A percentile compares a stretch with the other conserved stretches of the same genome.
Evolutionary conservation across 306 rosid genomes (phyloP).

Genomic region (Leucaena leucocephala): DNA sequence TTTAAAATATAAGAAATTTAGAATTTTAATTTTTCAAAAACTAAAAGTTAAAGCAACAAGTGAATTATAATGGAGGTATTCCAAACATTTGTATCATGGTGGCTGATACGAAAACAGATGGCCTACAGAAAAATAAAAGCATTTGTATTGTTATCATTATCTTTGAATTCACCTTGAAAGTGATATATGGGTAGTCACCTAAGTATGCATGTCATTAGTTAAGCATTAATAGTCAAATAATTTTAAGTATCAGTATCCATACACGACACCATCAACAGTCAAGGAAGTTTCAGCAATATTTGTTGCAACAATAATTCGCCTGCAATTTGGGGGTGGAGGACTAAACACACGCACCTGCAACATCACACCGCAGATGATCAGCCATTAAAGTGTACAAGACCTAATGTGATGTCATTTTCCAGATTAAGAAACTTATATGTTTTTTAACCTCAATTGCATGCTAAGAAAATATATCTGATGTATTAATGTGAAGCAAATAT

Average conservation of each 20-base stretch:
- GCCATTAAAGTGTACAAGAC: slow-evolving; percentile 30
- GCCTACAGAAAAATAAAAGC: slow-evolving; percentile 20
- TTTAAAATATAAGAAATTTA: background rate
- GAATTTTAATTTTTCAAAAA: background rate
- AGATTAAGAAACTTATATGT: slow-evolving; percentile 22
- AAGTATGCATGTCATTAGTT: slow-evolving; percentile 4
- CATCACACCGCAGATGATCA: slow-evolving; percentile 41
- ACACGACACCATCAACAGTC: slow-evolving; percentile 99
- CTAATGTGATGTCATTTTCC: background rate
- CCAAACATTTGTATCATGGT: slow-evolving; percentile 16
- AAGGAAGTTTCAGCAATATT: slow-evolving; percentile 98
- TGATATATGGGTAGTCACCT: slow-evolving; percentile 8
- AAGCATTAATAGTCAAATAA: slow-evolving; percentile 23
- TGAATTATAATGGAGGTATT: slow-evolving; percentile 9
- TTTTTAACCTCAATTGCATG: slow-evolving; percentile 26
- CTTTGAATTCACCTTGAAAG: background rate
- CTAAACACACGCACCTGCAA: slow-evolving; percentile 89
- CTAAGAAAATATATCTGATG: slow-evolving; percentile 12
- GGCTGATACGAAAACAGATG: slow-evolving; percentile 24
- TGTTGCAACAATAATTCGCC: slow-evolving; percentile 94
- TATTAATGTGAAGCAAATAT: slow-evolving; percentile 24
- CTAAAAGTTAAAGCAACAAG: background rate
- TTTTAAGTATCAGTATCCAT: slow-evolving; percentile 51
- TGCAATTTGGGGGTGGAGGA: slow-evolving; percentile 88
- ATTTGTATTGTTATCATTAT: background rate